These are phyloP conservation scores for Globisporangium parvum DNA, from an alignment of 352 stramenopile genomes.

Conservation along the genomic window DNA sequence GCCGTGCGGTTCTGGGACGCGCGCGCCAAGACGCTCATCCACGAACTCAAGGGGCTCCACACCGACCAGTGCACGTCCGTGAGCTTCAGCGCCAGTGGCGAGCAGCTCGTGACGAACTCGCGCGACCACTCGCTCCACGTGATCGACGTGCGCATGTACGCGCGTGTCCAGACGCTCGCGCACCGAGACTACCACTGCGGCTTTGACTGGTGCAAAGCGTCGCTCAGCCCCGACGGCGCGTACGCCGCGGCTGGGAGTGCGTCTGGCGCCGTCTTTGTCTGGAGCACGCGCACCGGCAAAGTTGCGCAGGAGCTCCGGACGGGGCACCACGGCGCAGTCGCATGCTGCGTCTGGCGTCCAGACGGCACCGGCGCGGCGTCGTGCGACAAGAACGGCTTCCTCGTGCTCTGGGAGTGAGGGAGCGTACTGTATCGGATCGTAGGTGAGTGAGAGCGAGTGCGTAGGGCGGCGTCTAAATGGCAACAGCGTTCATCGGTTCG, in stretches of 20 bases:
- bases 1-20: conserved; percentile 76
- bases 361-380: conserved; percentile 58
- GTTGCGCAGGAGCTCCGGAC: conserved; percentile 50
- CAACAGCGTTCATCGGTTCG: too few relatives aligned
- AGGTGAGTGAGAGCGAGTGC: too few relatives aligned
- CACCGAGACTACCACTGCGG: conserved; percentile 58
- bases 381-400: conserved; percentile 78
- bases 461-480: too few relatives aligned
- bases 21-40: conserved; percentile 41
- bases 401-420: conserved; percentile 71
- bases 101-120: conserved; percentile 64
- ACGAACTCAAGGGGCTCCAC: conserved; percentile 53
- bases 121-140: conserved; percentile 65
- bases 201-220: conserved; percentile 78
- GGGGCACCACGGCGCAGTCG: conserved; percentile 63
- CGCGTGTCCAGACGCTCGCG: conserved; percentile 32
- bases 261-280: conserved; percentile 54
- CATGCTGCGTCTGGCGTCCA: conserved; percentile 71
- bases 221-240: conserved; percentile 60
- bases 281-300: conserved; percentile 45
- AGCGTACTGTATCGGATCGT: too few relatives aligned
- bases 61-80: conserved; percentile 70
- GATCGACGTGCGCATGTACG: conserved; percentile 63
- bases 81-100: conserved; percentile 39
- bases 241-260: conserved; percentile 52